Evolutionary conservation across 78 protist genomes (phyloP), one percentile per base, ranked within the genome.

Genomic region (Dictyostelium capitatum): DNA sequence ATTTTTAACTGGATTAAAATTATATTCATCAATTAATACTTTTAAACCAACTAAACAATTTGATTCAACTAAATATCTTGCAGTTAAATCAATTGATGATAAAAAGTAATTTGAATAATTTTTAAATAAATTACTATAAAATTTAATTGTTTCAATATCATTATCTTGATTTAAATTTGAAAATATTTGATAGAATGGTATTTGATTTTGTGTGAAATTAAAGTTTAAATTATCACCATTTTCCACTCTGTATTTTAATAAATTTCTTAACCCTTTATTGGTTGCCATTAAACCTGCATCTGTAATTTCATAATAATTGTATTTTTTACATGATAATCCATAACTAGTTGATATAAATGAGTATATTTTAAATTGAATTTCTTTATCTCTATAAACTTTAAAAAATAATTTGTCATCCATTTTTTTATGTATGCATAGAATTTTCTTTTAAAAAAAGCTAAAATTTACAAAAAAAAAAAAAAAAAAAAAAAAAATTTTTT

Each of bases 251-350:
- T 62, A 30, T 25, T 25, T 17, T 25, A 62, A 25, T 17, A 62
- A 25, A 3, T 10, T 8, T 25, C 23, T 62, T 11, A 62, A 62
- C 3, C 70, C 37, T 10, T 62, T 23, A 25, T 62, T 62, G 3
- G 43, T 62, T n/a, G 70, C 70, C 70, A 62, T 62, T 23, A 62
- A 62, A 23, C 28, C 28, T 25, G 70, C 70, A 25, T 62, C 70
- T 3, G 28, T 62, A 25, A 62, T 62, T 62, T 62, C 70, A 25
- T 62, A 62, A 32, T 62, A 62, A 62, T 62, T 62, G 28, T 25
- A 62, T 62, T 62, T 62, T 11, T 62, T 17, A 62, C 28, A 9
- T 25, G 28, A 62, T 23, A 32, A 25, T 11, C 41, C 28, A 11
- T 25, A 62, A 4, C 28, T 17, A 9, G 70, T 25, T 62, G n/a